Percentiles rank a stretch among this genome's conserved stretches.
Evolutionary conservation across 192 early-diverging fungal species (phyloP).

Genomic region (Gamsiella multidivaricata): DNA sequence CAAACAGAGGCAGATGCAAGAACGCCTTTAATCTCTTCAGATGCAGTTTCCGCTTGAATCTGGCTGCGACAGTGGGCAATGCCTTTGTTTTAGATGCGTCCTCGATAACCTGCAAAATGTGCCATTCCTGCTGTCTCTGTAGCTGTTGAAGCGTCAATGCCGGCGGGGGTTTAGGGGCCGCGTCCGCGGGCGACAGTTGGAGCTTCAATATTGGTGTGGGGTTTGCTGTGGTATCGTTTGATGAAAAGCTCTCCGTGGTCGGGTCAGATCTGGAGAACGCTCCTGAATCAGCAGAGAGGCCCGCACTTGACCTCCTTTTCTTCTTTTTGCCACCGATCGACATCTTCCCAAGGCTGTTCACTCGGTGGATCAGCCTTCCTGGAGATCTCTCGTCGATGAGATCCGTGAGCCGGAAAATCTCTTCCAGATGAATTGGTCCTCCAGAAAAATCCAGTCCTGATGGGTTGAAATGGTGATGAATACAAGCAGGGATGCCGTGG

Average conservation of each 20-base stretch:
- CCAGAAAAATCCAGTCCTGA: conserved; percentile 47
- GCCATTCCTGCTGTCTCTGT: conserved; percentile 65
- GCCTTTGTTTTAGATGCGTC: conserved; percentile 51
- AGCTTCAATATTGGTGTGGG: conserved; percentile 26
- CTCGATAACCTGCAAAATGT: conserved; percentile 63
- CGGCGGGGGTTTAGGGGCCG: conserved; percentile 13
- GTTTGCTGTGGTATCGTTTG: conserved; percentile 9
- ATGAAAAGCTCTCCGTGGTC: conserved; percentile 17
- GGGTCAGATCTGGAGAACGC: conserved; percentile 2
- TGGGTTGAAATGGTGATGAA: conserved; percentile 52
- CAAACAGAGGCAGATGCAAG: conserved; percentile 70
- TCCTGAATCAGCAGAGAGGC: background rate
- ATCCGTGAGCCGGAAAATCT: conserved; percentile 46
- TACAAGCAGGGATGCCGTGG: conserved; percentile 50
- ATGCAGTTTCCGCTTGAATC: conserved; percentile 70
- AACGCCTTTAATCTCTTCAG: conserved; percentile 70
- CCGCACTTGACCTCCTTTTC: conserved; percentile 45
- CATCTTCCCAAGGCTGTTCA: conserved; percentile 29
- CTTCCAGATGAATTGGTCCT: conserved; percentile 49
- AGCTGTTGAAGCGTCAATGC: conserved; percentile 40
- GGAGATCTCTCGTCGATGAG: conserved; percentile 44
- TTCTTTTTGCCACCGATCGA: conserved; percentile 47
- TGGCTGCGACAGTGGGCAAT: conserved; percentile 51
- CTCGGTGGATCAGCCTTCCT: conserved; percentile 34
- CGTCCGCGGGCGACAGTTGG: conserved; percentile 33